Evolutionary conservation across 192 early-diverging fungal species (phyloP).

Genomic region (Chytriomyces sp.): DNA sequence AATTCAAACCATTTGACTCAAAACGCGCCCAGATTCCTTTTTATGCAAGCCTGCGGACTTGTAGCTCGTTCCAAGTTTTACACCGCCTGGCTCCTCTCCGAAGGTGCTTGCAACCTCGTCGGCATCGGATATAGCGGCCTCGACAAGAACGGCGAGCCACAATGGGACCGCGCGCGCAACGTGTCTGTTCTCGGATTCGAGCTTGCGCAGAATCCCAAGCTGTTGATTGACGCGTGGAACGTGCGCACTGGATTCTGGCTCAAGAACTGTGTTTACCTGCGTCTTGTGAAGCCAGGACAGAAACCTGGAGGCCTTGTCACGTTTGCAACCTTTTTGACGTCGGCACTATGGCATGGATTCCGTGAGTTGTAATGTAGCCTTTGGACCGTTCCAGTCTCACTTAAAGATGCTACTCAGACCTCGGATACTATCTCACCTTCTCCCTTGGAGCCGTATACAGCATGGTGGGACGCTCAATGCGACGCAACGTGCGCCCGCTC

Average conservation of each 20-base stretch:
- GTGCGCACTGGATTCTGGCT: constrained; percentile 88
- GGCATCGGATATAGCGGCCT: constrained; percentile 84
- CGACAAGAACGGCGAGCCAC: constrained; percentile 52
- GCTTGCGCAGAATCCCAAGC: constrained; percentile 73
- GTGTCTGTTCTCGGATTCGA: constrained; percentile 76
- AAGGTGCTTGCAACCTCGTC: constrained; percentile 80
- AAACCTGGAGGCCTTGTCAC: constrained; percentile 61
- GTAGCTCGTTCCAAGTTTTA: constrained; percentile 84
- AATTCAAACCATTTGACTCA: neutral
- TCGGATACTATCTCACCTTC: constrained; percentile 58
- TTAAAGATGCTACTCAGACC: neutral
- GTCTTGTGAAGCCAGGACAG: constrained; percentile 55
- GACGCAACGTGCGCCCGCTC: constrained; percentile 66
- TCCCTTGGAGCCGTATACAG: constrained; percentile 59
- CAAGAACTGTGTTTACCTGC: constrained; percentile 79
- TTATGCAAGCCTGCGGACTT: constrained; percentile 62
- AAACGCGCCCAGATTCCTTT: constrained; percentile 50
- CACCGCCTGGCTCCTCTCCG: constrained; percentile 85
- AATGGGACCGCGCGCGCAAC: constrained; percentile 77
- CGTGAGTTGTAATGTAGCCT: constrained; percentile 44
- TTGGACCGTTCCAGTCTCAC: too few species aligned
- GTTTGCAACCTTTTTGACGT: constrained; percentile 76
- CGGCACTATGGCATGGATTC: constrained; percentile 97
- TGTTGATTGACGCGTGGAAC: constrained; percentile 86
- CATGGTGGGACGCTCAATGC: constrained; percentile 57